Evolutionary conservation across 305 asterid species (phyloP).

Genomic region (Andrographis paniculata): DNA sequence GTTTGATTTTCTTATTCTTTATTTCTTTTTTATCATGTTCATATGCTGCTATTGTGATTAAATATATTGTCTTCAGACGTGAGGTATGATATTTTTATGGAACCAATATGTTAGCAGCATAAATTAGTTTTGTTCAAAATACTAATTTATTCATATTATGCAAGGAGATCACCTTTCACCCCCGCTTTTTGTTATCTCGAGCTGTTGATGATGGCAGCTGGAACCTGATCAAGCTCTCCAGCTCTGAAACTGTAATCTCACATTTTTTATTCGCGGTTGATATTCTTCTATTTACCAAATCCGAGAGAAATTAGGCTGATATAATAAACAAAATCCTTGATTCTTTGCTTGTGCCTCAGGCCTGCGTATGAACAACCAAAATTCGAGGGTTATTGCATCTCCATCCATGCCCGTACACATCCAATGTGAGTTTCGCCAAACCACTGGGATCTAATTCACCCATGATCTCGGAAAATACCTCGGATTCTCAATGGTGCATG

Average conservation of each 20-base stretch:
- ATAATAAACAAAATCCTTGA: background rate
- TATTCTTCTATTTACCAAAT: background rate
- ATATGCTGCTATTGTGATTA: no score
- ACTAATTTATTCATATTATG: no score
- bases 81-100: no score
- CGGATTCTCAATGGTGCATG: background rate
- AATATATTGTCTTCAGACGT: no score
- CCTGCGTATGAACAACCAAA: background rate
- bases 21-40: no score
- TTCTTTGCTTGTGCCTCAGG: background rate
- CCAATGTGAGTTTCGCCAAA: background rate
- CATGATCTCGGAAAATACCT: no score
- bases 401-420: background rate
- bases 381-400: background rate
- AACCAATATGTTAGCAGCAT: no score
- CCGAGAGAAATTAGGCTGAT: background rate
- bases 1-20: no score
- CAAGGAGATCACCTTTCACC: background rate
- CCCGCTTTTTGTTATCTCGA: background rate
- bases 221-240: background rate
- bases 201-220: background rate
- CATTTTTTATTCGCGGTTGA: background rate
- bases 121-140: no score
- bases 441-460: background rate
- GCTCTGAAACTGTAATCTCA: background rate